phyloP scores from a whole-genome alignment of 225 moss, liverwort and hornwort genomes.

The Physcomitrellopsis africana region DNA sequence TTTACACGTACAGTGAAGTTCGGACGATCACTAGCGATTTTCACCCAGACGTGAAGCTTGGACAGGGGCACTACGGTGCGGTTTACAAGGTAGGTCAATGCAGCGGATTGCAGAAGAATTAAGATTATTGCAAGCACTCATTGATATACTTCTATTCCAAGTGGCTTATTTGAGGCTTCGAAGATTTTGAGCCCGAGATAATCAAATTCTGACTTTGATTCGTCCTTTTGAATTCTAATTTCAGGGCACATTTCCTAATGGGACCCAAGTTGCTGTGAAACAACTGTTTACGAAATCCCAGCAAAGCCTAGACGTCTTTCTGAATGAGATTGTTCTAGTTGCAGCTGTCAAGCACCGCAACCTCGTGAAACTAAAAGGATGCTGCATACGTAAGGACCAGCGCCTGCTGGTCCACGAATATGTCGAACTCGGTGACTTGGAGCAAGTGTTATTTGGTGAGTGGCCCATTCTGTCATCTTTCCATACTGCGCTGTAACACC shows the following conservation, averaged over 20 bases:
- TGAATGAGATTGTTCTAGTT: slow-evolving; percentile 68
- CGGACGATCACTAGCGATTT: slow-evolving; percentile 44
- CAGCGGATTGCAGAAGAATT: neutral
- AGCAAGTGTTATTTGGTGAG: slow-evolving; percentile 52
- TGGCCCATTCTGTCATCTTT: slow-evolving; percentile 4
- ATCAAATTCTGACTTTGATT: neutral
- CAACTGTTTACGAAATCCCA: slow-evolving; percentile 49
- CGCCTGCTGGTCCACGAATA: slow-evolving; percentile 70
- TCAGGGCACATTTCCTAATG: slow-evolving; percentile 50
- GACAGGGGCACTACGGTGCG: slow-evolving; percentile 50
- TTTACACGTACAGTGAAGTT: slow-evolving; percentile 44
- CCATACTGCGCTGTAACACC: neutral
- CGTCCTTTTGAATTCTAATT: neutral
- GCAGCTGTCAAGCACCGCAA: slow-evolving; percentile 65
- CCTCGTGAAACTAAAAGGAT: slow-evolving; percentile 69
- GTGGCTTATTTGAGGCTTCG: neutral
- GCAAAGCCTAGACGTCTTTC: slow-evolving; percentile 52
- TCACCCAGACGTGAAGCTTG: slow-evolving; percentile 50
- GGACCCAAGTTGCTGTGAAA: slow-evolving; percentile 55
- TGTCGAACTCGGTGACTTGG: slow-evolving; percentile 57
- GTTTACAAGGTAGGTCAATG: slow-evolving; percentile 57
- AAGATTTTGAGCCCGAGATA: neutral
- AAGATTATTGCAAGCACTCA: neutral
- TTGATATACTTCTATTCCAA: neutral
- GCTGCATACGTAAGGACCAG: slow-evolving; percentile 54